These are phyloP conservation scores for Pholiota microspora DNA, from an alignment of 768 basidiomycete species.

Conservation along the genomic window DNA sequence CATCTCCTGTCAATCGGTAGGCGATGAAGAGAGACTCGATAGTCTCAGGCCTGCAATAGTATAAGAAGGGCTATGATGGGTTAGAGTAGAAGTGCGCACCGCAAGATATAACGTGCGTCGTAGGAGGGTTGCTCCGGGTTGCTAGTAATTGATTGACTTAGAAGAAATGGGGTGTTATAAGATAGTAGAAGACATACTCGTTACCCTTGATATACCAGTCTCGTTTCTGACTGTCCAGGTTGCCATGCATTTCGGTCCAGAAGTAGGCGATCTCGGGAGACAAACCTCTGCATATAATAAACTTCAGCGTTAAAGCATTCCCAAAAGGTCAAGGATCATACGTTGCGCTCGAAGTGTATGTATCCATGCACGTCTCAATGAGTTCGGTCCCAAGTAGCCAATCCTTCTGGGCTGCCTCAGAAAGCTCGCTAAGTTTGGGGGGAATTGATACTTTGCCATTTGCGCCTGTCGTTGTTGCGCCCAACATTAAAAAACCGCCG, in stretches of 20 bases:
- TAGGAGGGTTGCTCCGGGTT: conserved; percentile 45
- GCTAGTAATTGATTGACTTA: conserved; percentile 11
- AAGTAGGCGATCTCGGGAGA: conserved; percentile 91
- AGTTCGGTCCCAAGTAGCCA: conserved; percentile 83
- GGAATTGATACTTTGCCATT: conserved; percentile 57
- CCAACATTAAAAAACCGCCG: conserved; percentile 87
- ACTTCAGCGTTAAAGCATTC: conserved; percentile 19
- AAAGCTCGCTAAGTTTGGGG: conserved; percentile 59
- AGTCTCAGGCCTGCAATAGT: conserved; percentile 72
- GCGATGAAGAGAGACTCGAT: conserved; percentile 92
- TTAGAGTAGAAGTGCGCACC: conserved; percentile 37
- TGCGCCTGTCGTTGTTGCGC: conserved; percentile 67
- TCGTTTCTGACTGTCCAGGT: conserved; percentile 30
- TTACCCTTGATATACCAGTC: conserved; percentile 95
- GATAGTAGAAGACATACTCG: conserved; percentile 33
- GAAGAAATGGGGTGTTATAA: neutral
- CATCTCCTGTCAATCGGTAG: conserved; percentile 83
- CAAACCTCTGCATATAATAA: conserved; percentile 55
- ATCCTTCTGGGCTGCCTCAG: conserved; percentile 63
- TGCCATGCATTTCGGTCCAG: conserved; percentile 52
- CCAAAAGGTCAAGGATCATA: conserved; percentile 33
- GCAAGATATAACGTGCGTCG: conserved; percentile 91
- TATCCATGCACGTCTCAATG: conserved; percentile 84
- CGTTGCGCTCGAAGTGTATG: conserved; percentile 74
- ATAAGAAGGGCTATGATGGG: neutral